phyloP scores from a whole-genome alignment of 176 grass and related monocot genomes.

The Chloris gayana region DNA sequence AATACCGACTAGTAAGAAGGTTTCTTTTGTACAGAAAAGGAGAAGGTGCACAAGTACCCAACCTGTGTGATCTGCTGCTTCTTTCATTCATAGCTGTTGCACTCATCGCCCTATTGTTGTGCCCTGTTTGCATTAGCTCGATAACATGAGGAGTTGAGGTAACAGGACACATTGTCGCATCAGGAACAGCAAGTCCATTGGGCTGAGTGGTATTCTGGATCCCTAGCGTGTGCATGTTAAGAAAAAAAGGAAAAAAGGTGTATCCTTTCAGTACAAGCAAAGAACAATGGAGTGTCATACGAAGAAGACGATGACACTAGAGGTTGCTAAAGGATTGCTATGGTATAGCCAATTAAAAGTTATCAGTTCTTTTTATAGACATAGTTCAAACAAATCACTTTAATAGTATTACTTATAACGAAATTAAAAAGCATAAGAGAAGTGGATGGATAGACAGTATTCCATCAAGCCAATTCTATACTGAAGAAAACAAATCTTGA shows the following conservation, averaged over 20 bases:
- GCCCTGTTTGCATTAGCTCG: constrained; percentile 76
- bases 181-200: constrained; percentile 80
- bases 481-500: constrained; percentile 5
- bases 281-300: constrained; percentile 12
- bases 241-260: constrained; percentile 20
- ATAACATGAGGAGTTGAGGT: constrained; percentile 82
- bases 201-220: constrained; percentile 76
- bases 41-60: constrained; percentile 14
- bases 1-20: constrained; percentile 22
- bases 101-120: constrained; percentile 71
- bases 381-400: background rate
- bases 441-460: constrained; percentile 20
- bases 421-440: constrained; percentile 20
- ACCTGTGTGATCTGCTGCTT: constrained; percentile 96
- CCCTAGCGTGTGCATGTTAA: constrained; percentile 77
- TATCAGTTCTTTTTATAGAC: background rate
- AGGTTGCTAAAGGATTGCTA: constrained; percentile 6
- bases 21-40: constrained; percentile 14
- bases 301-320: constrained; percentile 19
- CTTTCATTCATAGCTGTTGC: constrained; percentile 92
- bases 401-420: constrained; percentile 20
- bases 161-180: constrained; percentile 77
- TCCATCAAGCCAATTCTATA: background rate
- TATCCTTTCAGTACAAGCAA: constrained; percentile 14
- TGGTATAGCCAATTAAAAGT: background rate